These are phyloP conservation scores for Cryomyces minteri DNA, from an alignment of 495 filamentous ascomycete genomes.

Conservation along the genomic window DNA sequence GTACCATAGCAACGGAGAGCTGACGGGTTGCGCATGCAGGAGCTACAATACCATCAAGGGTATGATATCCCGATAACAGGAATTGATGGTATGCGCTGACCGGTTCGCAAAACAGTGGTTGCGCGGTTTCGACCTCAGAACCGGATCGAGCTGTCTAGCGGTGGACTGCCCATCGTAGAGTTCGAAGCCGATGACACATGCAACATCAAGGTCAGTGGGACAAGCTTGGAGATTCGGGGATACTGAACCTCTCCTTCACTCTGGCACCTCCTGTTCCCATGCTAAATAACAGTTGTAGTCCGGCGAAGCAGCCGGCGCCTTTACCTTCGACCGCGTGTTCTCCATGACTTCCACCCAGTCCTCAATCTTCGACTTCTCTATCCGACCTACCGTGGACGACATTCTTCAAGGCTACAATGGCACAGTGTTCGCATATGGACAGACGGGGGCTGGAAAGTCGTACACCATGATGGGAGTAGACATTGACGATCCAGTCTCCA, in stretches of 20 bases:
- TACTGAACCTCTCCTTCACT: background rate
- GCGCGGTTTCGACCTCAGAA: conserved; percentile 96
- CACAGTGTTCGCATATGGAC: conserved; percentile 96
- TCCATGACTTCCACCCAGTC: conserved; percentile 71
- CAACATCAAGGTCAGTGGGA: conserved; percentile 49
- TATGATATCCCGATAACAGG: conserved; percentile 11
- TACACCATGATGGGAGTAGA: conserved; percentile 98
- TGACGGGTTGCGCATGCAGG: conserved; percentile 8
- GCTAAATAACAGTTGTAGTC: conserved; percentile 32
- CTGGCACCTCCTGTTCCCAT: background rate
- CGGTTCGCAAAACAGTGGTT: conserved; percentile 38
- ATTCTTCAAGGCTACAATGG: conserved; percentile 98
- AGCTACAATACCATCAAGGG: conserved; percentile 58
- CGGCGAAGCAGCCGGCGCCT: conserved; percentile 60
- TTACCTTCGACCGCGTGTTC: conserved; percentile 97
- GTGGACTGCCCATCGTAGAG: conserved; percentile 75
- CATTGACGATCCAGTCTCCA: conserved; percentile 77
- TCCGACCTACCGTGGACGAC: conserved; percentile 88
- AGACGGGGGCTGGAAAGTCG: conserved; percentile 96
- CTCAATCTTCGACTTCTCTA: conserved; percentile 96
- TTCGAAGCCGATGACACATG: conserved; percentile 88
- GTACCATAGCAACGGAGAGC: background rate
- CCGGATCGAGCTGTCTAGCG: conserved; percentile 71
- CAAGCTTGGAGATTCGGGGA: background rate
- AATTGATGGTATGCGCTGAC: conserved; percentile 1